Evolutionary conservation across 331 rosid species (phyloP).

Genomic region (Rhamnella rubrinervis): DNA sequence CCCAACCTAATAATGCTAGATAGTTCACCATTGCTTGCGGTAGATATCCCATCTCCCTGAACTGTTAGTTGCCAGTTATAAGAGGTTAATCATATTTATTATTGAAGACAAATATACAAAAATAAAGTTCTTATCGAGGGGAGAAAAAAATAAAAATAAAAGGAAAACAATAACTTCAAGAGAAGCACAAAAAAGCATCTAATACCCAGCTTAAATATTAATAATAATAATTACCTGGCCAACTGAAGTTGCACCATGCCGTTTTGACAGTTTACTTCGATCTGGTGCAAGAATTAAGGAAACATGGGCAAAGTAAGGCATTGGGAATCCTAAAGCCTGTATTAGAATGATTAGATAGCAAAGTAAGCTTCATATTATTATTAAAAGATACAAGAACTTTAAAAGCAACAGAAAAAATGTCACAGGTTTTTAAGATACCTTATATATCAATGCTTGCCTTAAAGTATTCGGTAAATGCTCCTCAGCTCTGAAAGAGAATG

Average conservation of each 20-base stretch:
- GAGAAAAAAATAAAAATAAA: neutral
- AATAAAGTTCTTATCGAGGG: neutral
- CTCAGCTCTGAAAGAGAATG: conserved; percentile 72
- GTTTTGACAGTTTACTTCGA: conserved; percentile 91
- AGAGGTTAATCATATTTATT: conserved; percentile 22
- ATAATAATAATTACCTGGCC: conserved; percentile 68
- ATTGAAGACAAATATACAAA: neutral
- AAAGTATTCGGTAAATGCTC: conserved; percentile 94
- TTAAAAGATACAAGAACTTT: conserved; percentile 1
- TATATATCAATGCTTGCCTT: conserved; percentile 89
- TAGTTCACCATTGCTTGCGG: conserved; percentile 90
- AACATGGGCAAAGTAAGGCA: conserved; percentile 96
- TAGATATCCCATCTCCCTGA: conserved; percentile 88
- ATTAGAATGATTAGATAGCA: conserved; percentile 21
- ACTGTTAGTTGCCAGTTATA: conserved; percentile 44
- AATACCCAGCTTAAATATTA: neutral
- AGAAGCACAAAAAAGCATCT: too few relatives aligned
- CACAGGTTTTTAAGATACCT: conserved; percentile 41
- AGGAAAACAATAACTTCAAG: neutral
- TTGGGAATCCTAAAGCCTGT: conserved; percentile 84
- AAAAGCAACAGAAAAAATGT: conserved; percentile 1
- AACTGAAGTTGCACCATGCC: conserved; percentile 97
- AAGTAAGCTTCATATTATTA: conserved; percentile 20
- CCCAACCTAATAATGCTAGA: conserved; percentile 97
- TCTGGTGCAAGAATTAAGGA: conserved; percentile 97